These are phyloP conservation scores for Cladosporium sp. DNA, from an alignment of 2,329 filamentous ascomycete genomes.

Conservation along the genomic window DNA sequence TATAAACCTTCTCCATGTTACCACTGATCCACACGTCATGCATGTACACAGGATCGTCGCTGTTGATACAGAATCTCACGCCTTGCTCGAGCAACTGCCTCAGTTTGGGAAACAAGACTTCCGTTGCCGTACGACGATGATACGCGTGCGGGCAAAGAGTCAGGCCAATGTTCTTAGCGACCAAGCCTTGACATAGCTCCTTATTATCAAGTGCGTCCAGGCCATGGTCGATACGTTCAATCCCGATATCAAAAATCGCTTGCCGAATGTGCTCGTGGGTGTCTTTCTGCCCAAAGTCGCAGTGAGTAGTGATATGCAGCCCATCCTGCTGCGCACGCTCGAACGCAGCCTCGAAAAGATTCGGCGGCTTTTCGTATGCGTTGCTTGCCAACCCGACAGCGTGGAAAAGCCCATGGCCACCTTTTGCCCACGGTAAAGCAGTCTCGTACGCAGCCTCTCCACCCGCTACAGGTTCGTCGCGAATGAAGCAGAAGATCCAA, in stretches of 20 bases:
- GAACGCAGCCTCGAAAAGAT: not conserved
- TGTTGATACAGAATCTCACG: not conserved
- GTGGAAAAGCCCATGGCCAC: not conserved
- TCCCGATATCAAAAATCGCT: not conserved
- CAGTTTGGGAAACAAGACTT: not conserved
- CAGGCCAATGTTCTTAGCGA: not conserved
- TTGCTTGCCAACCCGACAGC: not conserved
- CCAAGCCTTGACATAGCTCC: not conserved
- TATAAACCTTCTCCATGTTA: constrained; percentile 1
- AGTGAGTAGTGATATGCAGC: not conserved
- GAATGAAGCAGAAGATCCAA: constrained; percentile 5
- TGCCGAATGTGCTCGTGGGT: constrained; percentile 2
- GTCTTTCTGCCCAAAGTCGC: constrained; percentile 1
- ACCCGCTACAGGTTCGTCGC: not conserved
- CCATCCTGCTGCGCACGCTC: not conserved
- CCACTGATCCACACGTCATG: not conserved
- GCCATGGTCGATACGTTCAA: not conserved
- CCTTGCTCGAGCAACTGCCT: not conserved
- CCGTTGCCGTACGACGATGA: not conserved
- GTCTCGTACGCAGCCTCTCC: not conserved
- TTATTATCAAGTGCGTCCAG: not conserved
- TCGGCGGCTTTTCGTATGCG: not conserved
- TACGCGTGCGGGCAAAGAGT: not conserved
- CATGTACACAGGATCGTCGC: constrained; percentile 1
- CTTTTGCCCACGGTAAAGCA: not conserved